phyloP scores from a whole-genome alignment of 768 basidiomycete species.

The Guyanaporus albipodus region DNA sequence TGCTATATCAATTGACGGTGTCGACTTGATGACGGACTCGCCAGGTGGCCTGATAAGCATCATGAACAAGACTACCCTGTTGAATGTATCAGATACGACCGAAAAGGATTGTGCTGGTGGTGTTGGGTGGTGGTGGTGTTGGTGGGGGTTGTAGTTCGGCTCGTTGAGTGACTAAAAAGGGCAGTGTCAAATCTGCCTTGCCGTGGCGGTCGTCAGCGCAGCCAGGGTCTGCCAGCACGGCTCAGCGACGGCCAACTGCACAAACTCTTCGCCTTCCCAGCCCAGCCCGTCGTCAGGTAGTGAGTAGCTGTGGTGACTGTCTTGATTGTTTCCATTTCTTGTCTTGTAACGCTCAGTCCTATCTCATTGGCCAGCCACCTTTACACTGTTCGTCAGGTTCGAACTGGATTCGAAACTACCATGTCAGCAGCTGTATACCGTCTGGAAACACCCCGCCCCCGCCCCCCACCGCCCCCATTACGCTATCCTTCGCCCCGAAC shows the following conservation, averaged over 20 bases:
- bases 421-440: conserved; percentile 65
- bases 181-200: conserved; percentile 17
- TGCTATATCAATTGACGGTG: background rate
- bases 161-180: conserved; percentile 15
- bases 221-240: conserved; percentile 22
- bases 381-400: conserved; percentile 18
- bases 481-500: conserved; percentile 47
- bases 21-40: no score
- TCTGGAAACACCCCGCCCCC: conserved; percentile 59
- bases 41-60: background rate
- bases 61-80: background rate
- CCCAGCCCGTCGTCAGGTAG: conserved; percentile 1
- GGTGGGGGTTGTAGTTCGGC: conserved; percentile 5
- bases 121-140: background rate
- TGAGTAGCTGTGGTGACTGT: conserved; percentile 3
- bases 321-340: conserved; percentile 13
- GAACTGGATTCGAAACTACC: conserved; percentile 35
- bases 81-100: background rate
- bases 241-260: conserved; percentile 25
- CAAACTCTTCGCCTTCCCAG: conserved; percentile 8
- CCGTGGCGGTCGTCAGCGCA: conserved; percentile 32
- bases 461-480: conserved; percentile 55
- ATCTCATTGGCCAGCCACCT: conserved; percentile 15
- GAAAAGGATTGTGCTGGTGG: no score
- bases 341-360: conserved; percentile 17